Conservation (phyloP, 1,284 basidiomycete genomes). For the Austroboletus novae-zelandiae region DNA sequence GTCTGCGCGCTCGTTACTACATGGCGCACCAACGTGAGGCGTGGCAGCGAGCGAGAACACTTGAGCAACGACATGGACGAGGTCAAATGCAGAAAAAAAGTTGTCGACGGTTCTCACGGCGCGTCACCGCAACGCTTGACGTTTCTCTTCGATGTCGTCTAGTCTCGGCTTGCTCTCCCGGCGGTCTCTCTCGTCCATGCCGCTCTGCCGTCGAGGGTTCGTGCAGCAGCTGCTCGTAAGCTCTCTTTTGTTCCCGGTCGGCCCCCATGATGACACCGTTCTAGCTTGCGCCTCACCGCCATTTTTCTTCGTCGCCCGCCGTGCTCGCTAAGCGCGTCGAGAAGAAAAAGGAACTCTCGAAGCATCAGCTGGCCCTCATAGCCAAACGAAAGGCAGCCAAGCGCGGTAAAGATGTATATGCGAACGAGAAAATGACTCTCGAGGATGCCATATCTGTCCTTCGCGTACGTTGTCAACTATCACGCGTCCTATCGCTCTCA, state of each 20-base stretch:
- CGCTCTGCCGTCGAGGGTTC: background rate
- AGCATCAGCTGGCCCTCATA: constrained; percentile 60
- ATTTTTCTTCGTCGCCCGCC: constrained; percentile 50
- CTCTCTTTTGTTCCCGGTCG: background rate
- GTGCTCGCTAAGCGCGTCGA: constrained; percentile 45
- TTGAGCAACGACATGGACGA: constrained; percentile 20
- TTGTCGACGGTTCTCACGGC: constrained; percentile 27
- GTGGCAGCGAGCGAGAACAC: constrained; percentile 26
- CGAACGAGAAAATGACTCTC: constrained; percentile 61
- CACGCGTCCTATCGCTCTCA: constrained; percentile 4
- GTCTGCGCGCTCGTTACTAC: constrained; percentile 27
- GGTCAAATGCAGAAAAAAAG: background rate
- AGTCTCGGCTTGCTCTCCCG: constrained; percentile 18
- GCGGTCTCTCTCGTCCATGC: constrained; percentile 17
- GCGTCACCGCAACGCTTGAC: background rate
- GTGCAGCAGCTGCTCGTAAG: background rate
- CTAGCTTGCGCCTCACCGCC: constrained; percentile 27
- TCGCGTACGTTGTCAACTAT: constrained; percentile 48
- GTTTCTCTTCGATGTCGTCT: constrained; percentile 18
- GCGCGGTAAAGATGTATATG: constrained; percentile 45
- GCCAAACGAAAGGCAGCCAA: constrained; percentile 37
- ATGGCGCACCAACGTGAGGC: constrained; percentile 39
- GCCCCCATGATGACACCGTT: background rate
- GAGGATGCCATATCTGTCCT: constrained; percentile 64
- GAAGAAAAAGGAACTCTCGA: constrained; percentile 56